Conservation (phyloP, 1,139 yeast species). For the Sugiyamaella pinicola region DNA sequence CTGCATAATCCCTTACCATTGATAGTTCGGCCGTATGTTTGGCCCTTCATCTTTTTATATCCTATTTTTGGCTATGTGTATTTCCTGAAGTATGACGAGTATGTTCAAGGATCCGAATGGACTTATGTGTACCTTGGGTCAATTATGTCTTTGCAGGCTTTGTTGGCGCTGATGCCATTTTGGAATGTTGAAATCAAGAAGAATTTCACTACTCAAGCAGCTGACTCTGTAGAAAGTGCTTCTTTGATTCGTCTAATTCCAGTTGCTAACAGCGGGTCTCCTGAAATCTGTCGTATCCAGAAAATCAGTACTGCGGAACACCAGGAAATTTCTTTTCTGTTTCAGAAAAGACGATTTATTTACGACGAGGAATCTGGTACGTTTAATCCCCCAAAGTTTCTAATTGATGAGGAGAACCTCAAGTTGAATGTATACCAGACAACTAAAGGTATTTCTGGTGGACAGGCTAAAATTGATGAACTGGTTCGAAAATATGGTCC, state of each 20-base stretch:
- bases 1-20: constrained; percentile 71
- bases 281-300: constrained; percentile 70
- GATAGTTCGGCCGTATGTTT: constrained; percentile 71
- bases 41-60: constrained; percentile 81
- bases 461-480: constrained; percentile 49
- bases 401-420: constrained; percentile 62
- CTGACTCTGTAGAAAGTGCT: constrained; percentile 61
- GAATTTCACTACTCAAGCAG: constrained; percentile 62
- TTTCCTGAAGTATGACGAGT: constrained; percentile 68
- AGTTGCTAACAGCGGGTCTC: constrained; percentile 81
- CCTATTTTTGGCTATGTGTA: constrained; percentile 75
- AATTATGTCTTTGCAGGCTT: constrained; percentile 68
- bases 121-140: constrained; percentile 85
- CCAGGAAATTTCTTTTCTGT: constrained; percentile 69
- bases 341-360: constrained; percentile 91
- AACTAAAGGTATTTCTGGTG: constrained; percentile 56
- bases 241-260: constrained; percentile 75
- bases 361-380: constrained; percentile 55
- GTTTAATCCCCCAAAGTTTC: constrained; percentile 82
- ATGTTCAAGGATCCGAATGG: constrained; percentile 77
- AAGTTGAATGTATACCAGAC: constrained; percentile 60
- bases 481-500: constrained; percentile 69
- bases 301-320: constrained; percentile 63
- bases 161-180: constrained; percentile 89
- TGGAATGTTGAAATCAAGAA: constrained; percentile 83